Evolutionary conservation across 108 stramenopile species (phyloP).

Genomic region (Epithemia pelagica): DNA sequence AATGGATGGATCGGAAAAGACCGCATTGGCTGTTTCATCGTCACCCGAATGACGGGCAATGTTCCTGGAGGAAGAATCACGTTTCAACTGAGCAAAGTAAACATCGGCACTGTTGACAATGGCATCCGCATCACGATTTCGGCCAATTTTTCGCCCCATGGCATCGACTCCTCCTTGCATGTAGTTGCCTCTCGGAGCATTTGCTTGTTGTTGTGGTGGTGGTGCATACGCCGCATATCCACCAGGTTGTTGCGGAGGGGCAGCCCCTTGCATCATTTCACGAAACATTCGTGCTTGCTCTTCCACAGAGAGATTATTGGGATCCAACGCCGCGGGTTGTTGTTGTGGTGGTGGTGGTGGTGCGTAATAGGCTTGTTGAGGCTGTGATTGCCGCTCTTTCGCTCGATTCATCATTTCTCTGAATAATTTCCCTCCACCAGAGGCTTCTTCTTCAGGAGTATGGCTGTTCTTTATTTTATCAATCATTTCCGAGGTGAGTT

Average conservation of each 20-base stretch:
- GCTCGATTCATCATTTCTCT: conserved; percentile 34
- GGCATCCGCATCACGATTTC: conserved; percentile 59
- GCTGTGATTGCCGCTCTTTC: conserved; percentile 7
- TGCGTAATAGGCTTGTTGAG: neutral
- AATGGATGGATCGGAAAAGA: conserved; percentile 54
- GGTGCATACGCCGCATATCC: neutral
- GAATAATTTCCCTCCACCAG: conserved; percentile 25
- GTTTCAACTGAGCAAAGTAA: conserved; percentile 83
- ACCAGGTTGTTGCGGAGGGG: conserved; percentile 14
- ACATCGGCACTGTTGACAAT: conserved; percentile 77
- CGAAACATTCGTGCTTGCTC: conserved; percentile 46
- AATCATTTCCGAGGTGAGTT: conserved; percentile 14
- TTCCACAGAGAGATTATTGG: conserved; percentile 31
- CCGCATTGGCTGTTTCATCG: conserved; percentile 46
- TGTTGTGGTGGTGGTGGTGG: conserved; percentile 8
- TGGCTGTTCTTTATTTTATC: conserved; percentile 4
- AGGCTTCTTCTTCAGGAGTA: conserved; percentile 19
- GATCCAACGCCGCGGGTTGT: conserved; percentile 3
- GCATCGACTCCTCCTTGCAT: conserved; percentile 14
- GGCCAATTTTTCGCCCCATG: conserved; percentile 34
- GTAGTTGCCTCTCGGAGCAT: conserved; percentile 22
- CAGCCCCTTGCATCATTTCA: conserved; percentile 29
- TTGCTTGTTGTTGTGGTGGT: conserved; percentile 4
- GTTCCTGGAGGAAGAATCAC: conserved; percentile 67
- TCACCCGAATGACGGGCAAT: conserved; percentile 53